phyloP scores from a whole-genome alignment of 495 filamentous ascomycete species.

The Tirmania nivea region DNA sequence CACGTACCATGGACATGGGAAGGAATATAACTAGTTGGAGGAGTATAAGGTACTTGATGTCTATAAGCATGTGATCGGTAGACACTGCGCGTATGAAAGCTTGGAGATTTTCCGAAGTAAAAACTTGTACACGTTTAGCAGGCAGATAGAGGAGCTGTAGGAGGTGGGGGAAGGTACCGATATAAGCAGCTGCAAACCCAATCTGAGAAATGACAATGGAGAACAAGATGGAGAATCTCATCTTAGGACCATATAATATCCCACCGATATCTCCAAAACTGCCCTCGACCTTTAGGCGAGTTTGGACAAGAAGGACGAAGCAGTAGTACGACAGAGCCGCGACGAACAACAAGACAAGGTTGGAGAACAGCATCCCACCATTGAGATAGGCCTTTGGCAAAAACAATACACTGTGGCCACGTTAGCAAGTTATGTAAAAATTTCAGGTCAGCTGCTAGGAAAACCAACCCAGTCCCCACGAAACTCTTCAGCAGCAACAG shows the following conservation, averaged over 20 bases:
- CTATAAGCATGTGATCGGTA: constrained; percentile 28
- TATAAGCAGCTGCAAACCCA: constrained; percentile 92
- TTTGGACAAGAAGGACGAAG: constrained; percentile 78
- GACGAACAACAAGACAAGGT: constrained; percentile 63
- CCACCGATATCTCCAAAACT: constrained; percentile 95
- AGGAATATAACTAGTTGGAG: constrained; percentile 87
- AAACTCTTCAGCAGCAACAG: constrained; percentile 86
- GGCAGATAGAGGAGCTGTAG: no score
- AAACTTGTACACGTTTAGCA: constrained; percentile 26
- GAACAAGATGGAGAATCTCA: constrained; percentile 64
- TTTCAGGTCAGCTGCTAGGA: no score
- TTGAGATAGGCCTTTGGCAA: constrained; percentile 82
- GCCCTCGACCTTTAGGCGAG: constrained; percentile 58
- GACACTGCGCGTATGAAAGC: constrained; percentile 52
- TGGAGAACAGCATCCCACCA: constrained; percentile 93
- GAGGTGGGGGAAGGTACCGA: constrained; percentile 23
- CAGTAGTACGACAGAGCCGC: constrained; percentile 81
- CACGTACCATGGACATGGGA: constrained; percentile 75
- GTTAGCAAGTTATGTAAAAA: neutral
- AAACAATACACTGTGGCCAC: constrained; percentile 44
- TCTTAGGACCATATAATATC: constrained; percentile 69
- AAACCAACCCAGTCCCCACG: constrained; percentile 53
- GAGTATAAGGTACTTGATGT: constrained; percentile 72
- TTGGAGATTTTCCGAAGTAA: constrained; percentile 85
- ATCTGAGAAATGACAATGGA: constrained; percentile 89